Evolutionary conservation across 2,329 filamentous ascomycete species (phyloP), one percentile per base, ranked within the genome.

Genomic region (Microcyclosporella mali): DNA sequence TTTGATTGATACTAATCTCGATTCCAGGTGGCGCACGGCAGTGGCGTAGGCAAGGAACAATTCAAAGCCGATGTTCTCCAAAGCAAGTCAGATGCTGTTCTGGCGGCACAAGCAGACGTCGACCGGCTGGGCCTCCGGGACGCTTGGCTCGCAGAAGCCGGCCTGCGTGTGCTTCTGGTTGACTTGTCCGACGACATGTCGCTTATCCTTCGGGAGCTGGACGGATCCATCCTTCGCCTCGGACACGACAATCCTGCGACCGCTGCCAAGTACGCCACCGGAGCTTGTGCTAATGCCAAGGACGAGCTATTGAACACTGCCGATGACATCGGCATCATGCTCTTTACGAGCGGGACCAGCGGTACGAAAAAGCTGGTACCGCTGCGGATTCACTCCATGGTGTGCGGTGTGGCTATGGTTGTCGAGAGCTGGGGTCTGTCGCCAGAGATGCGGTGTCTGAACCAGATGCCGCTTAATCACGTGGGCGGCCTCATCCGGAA

Each of bases 401-500:
- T 78, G 7, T 63, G 67, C 6, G 74, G 75, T 2, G 69, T 75
- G 3, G 65, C 69, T 2, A 73, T 72, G 43, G 73, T 77, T 4
- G 70, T 76, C 19, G 68, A 74, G 14, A 76, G 73, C 0, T 78
- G 74, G 72, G 71, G 69, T 2, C 54, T 79, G 14, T 67, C 59
- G 1, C 53, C 63, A 2, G 55, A 59, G 1, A 75, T 78, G 50
- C 65, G 70, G 0, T 79, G 75, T 53, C 56, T 78, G 17, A 78
- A 79, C 53, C 77, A 78, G 71, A 79, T 79, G 75, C 75, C 75
- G 0, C 59, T 79, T 4, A 75, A 77, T 56, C 75, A 78, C 57
- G 48, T 54, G 31, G 75, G 75, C 33, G 75, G 75, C 10, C 61
- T 78, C 6, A 64, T 78, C 21, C 64, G 75, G 29, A 78, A 77